Conservation (phyloP, 192 early-diverging fungal species). For the Physocladia obscura region DNA sequence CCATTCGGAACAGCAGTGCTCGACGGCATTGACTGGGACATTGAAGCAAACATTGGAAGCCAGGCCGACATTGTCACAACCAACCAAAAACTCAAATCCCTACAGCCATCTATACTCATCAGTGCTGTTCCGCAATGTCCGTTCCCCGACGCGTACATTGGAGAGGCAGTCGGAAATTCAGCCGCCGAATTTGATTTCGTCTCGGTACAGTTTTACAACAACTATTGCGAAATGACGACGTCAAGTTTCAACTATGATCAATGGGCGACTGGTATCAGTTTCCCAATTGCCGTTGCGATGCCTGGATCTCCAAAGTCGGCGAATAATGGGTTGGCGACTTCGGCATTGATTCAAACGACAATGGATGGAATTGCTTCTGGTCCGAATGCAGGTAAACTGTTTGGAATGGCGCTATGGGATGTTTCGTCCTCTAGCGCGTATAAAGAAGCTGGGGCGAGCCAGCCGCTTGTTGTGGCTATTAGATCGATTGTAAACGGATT, state of each 20-base stretch:
- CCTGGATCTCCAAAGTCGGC: constrained; percentile 54
- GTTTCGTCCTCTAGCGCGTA: too few relatives aligned
- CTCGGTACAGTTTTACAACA: constrained; percentile 83
- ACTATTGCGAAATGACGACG: constrained; percentile 64
- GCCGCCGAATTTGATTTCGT: constrained; percentile 68
- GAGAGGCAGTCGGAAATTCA: constrained; percentile 47
- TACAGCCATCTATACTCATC: constrained; percentile 47
- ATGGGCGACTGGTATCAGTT: constrained; percentile 52
- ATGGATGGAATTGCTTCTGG: too few relatives aligned
- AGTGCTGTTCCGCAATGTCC: constrained; percentile 74
- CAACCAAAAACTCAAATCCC: constrained; percentile 53
- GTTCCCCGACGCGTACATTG: constrained; percentile 67
- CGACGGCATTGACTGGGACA: constrained; percentile 52
- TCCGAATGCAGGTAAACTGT: too few relatives aligned
- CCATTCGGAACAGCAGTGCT: constrained; percentile 18
- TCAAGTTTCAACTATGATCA: constrained; percentile 70
- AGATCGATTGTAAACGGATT: too few relatives aligned
- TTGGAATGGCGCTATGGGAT: too few relatives aligned
- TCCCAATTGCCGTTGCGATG: constrained; percentile 63
- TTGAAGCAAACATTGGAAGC: constrained; percentile 63
- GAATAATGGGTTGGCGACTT: too few relatives aligned
- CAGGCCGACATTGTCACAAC: constrained; percentile 60
- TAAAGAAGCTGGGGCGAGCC: too few relatives aligned
- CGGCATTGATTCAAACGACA: too few relatives aligned
- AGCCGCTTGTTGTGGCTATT: too few relatives aligned